These are phyloP conservation scores for Termitomyces sp. DNA, from an alignment of 768 basidiomycete genomes.

Conservation along the genomic window DNA sequence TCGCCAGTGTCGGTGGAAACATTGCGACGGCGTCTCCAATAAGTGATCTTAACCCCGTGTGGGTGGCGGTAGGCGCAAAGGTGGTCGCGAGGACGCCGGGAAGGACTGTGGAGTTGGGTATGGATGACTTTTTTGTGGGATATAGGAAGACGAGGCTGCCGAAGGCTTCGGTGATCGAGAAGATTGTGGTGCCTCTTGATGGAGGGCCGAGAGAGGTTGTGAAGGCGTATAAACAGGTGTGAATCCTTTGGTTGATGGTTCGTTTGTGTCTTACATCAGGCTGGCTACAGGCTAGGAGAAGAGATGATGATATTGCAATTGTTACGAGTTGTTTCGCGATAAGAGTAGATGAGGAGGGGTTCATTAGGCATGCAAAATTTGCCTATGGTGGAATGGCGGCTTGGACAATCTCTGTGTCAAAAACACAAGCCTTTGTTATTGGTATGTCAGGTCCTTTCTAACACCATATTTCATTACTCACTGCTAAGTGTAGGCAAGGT, in stretches of 20 bases:
- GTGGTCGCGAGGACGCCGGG: constrained; percentile 4
- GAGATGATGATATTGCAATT: constrained; percentile 17
- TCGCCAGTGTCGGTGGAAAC: constrained; percentile 15
- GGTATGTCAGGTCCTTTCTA: not conserved
- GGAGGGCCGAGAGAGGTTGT: constrained; percentile 14
- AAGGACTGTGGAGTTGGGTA: constrained; percentile 8
- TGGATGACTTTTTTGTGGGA: constrained; percentile 17
- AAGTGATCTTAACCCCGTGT: constrained; percentile 18
- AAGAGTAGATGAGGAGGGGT: constrained; percentile 5
- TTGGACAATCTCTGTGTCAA: constrained; percentile 14
- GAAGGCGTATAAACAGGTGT: constrained; percentile 17
- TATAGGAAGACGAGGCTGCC: constrained; percentile 16
- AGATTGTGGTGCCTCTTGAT: constrained; percentile 15
- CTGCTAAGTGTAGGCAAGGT: constrained; percentile 2
- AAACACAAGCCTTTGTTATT: constrained; percentile 11
- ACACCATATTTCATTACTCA: not conserved
- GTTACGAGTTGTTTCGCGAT: constrained; percentile 16
- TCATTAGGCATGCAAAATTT: constrained; percentile 13
- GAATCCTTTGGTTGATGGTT: not conserved
- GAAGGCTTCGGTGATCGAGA: constrained; percentile 11
- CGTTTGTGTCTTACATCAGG: not conserved
- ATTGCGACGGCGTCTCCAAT: constrained; percentile 16
- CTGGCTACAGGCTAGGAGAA: constrained; percentile 9
- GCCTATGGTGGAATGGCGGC: constrained; percentile 18
- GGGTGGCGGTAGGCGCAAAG: constrained; percentile 11